Evolutionary conservation across 495 filamentous ascomycete species (phyloP).

Genomic region (Aspergillus asperescens): DNA sequence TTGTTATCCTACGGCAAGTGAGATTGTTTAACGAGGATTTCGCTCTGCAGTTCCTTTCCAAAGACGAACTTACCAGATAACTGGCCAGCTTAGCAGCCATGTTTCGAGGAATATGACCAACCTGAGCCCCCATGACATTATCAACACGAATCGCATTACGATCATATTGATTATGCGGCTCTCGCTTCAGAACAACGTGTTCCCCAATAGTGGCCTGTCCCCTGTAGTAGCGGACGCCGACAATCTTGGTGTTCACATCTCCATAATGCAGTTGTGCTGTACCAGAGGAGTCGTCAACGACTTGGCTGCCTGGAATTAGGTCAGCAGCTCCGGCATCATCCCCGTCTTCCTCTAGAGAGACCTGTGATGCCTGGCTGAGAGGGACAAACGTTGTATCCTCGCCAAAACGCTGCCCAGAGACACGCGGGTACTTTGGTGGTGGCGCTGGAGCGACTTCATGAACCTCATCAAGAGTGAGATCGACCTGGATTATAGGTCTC

Average conservation of each 20-base stretch:
- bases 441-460: neutral
- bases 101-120: constrained; percentile 69
- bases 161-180: constrained; percentile 71
- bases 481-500: constrained; percentile 9
- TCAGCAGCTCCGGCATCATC: constrained; percentile 36
- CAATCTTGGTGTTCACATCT: constrained; percentile 57
- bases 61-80: constrained; percentile 52
- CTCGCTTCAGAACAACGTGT: constrained; percentile 59
- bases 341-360: constrained; percentile 30
- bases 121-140: constrained; percentile 73
- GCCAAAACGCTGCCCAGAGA: constrained; percentile 30
- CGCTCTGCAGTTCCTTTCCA: neutral
- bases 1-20: constrained; percentile 41
- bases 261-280: constrained; percentile 48
- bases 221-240: constrained; percentile 74
- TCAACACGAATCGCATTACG: constrained; percentile 72
- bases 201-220: constrained; percentile 69
- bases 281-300: constrained; percentile 39
- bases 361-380: constrained; percentile 29
- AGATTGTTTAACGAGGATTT: constrained; percentile 7
- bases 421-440: constrained; percentile 12
- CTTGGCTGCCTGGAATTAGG: constrained; percentile 33
- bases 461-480: constrained; percentile 9
- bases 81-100: constrained; percentile 66
- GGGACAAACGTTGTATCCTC: constrained; percentile 34